Base-by-base conservation (phyloP, 371 early-diverging fungal genomes). In the Haplosporangium sp. region DNA sequence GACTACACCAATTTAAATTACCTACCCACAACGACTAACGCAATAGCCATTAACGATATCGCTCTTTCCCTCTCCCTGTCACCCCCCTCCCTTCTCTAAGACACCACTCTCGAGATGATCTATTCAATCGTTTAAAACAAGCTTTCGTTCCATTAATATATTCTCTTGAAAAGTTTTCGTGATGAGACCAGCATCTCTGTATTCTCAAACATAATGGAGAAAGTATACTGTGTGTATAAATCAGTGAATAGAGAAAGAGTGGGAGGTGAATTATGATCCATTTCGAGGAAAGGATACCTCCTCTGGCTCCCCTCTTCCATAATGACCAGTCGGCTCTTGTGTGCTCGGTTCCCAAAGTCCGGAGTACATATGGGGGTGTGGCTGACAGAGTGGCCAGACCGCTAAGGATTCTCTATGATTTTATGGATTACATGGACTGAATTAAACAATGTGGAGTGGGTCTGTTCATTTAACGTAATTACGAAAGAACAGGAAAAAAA, bases 1-100 rank as follows among this genome's bases (percentile, higher is more conserved):
- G 13, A 68, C 62, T 62, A 68, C 69, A 68, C 69, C 69, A 68
- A 1, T 61, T 68, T 68, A n/a, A 56, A 55, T 68, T 41, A 21
- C 18, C 1, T 46, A 18, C 58, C 58, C 58, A 40, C 51, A 23
- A 23, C 12, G 37, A 42, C 11, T 40, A 36, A 40, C 52, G 14
- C 23, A 13, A 21, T 18, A 12, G 40, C 61, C n/a, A n/a, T 58
- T 45, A 50, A 16, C 13, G 20, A 50, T 21, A 50, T 9, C 10
- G 50, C 50, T 50, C 16, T 18, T 7, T 16, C 6, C n/a, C n/a
- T n/a, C n/a, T n/a, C n/a, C n/a, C n/a, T n/a, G n/a, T n/a, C 29
- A 29, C 29, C 29, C 29, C 29, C 29, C 29, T 29, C 29, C 29
- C 29, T 29, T 29, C 29, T 29, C 29, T 29, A 29, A 29, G 29